phyloP scores from a whole-genome alignment of 306 rosid genomes.

The Mimosa bimucronata region DNA sequence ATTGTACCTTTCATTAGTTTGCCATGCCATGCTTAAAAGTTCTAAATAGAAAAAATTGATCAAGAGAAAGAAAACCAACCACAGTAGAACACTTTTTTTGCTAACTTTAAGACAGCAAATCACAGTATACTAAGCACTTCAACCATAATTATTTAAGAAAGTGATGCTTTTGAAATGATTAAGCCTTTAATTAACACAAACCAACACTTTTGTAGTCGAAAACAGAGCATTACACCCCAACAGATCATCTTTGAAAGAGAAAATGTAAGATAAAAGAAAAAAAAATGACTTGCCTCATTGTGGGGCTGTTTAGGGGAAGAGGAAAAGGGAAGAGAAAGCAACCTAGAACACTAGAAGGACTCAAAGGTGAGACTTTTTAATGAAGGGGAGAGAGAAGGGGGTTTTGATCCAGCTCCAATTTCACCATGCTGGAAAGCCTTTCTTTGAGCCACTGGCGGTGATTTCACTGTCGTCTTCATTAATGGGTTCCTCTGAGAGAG shows the following conservation, averaged over 20 bases:
- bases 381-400: constrained; percentile 62
- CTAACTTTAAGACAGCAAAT: too few species aligned
- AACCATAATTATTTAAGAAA: too few species aligned
- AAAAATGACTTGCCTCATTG: constrained; percentile 56
- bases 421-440: constrained; percentile 72
- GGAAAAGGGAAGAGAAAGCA: constrained; percentile 90
- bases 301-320: constrained; percentile 48
- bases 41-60: too few species aligned
- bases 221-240: too few species aligned
- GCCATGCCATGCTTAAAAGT: too few species aligned
- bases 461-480: constrained; percentile 54
- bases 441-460: constrained; percentile 46
- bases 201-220: too few species aligned
- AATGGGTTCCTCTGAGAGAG: constrained; percentile 86
- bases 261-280: neutral
- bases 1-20: too few species aligned
- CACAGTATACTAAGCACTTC: too few species aligned
- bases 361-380: constrained; percentile 73
- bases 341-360: constrained; percentile 85
- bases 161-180: too few species aligned
- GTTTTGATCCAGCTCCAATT: constrained; percentile 91
- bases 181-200: too few species aligned
- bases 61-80: too few species aligned
- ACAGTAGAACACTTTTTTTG: too few species aligned
- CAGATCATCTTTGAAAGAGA: neutral